phyloP scores from a whole-genome alignment of 495 filamentous ascomycete genomes.

The Penicillium canariense region DNA sequence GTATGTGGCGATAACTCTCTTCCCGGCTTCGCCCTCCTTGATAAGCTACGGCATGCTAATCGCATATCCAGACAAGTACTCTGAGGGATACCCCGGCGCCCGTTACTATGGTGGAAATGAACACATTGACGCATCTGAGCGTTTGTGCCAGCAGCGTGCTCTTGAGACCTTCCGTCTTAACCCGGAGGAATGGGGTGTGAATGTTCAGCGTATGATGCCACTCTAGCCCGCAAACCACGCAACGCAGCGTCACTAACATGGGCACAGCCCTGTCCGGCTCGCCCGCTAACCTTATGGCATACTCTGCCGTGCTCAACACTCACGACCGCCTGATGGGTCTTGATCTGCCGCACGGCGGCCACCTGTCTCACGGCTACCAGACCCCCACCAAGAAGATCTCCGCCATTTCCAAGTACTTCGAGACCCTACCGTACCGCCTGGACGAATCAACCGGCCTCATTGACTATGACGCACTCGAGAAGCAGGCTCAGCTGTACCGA shows the following conservation, averaged over 20 bases:
- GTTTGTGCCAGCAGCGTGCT: constrained; percentile 84
- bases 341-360: constrained; percentile 93
- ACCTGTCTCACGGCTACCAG: constrained; percentile 97
- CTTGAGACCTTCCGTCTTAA: constrained; percentile 81
- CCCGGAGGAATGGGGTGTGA: constrained; percentile 92
- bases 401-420: constrained; percentile 96
- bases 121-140: constrained; percentile 87
- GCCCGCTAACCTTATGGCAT: constrained; percentile 93
- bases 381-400: constrained; percentile 98
- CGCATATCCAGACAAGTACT: constrained; percentile 81
- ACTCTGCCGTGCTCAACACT: constrained; percentile 85
- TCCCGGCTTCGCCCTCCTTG: constrained; percentile 7
- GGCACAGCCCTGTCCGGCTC: constrained; percentile 86
- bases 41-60: constrained; percentile 10
- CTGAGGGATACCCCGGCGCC: constrained; percentile 95
- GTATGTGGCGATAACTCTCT: constrained; percentile 46
- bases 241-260: constrained; percentile 16
- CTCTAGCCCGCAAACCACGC: background rate
- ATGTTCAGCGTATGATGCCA: constrained; percentile 77
- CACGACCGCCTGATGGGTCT: constrained; percentile 97
- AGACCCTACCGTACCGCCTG: constrained; percentile 91
- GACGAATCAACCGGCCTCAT: constrained; percentile 89
- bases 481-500: constrained; percentile 80
- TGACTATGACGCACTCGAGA: constrained; percentile 87
- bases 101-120: constrained; percentile 98